These are phyloP conservation scores for Phaeosphaeriaceae sp. DNA, from an alignment of 2,329 filamentous ascomycete species.

Conservation along the genomic window DNA sequence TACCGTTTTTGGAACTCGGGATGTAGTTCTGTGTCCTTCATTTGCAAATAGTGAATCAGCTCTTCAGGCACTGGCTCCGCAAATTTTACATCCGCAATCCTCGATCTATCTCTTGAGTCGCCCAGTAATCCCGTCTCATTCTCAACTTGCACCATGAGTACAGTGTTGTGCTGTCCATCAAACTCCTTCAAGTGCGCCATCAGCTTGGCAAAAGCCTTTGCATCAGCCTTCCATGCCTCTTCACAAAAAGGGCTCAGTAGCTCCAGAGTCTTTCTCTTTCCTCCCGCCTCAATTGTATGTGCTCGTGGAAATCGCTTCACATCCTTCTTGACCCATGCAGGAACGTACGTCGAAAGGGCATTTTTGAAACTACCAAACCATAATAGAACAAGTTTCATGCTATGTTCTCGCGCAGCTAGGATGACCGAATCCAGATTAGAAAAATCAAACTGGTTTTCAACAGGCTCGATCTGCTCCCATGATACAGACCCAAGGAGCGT, in stretches of 20 bases:
- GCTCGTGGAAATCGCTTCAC: constrained; percentile 41
- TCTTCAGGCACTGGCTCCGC: constrained; percentile 45
- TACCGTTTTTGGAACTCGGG: constrained; percentile 38
- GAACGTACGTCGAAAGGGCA: constrained; percentile 40
- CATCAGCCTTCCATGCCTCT: constrained; percentile 46
- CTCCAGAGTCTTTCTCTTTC: constrained; percentile 26
- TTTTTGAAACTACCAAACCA: constrained; percentile 60
- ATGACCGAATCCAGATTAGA: constrained; percentile 51
- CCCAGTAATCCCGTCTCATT: constrained; percentile 62
- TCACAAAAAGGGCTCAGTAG: constrained; percentile 42
- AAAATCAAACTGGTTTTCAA: constrained; percentile 54
- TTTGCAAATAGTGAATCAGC: constrained; percentile 40
- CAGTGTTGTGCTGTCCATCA: constrained; percentile 56
- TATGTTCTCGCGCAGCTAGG: constrained; percentile 46
- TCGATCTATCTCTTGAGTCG: constrained; percentile 58
- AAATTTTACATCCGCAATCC: constrained; percentile 53
- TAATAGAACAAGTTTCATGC: constrained; percentile 50
- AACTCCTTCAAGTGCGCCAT: constrained; percentile 52
- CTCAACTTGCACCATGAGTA: constrained; percentile 65
- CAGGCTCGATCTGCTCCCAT: constrained; percentile 57
- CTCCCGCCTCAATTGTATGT: constrained; percentile 28
- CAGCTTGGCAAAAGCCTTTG: constrained; percentile 49
- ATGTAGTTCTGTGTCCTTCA: constrained; percentile 19
- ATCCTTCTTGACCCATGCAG: constrained; percentile 40
- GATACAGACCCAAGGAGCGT: constrained; percentile 54